Evolutionary conservation across 192 early-diverging fungal species (phyloP).

Genomic region (Backusella parvicylindrica): DNA sequence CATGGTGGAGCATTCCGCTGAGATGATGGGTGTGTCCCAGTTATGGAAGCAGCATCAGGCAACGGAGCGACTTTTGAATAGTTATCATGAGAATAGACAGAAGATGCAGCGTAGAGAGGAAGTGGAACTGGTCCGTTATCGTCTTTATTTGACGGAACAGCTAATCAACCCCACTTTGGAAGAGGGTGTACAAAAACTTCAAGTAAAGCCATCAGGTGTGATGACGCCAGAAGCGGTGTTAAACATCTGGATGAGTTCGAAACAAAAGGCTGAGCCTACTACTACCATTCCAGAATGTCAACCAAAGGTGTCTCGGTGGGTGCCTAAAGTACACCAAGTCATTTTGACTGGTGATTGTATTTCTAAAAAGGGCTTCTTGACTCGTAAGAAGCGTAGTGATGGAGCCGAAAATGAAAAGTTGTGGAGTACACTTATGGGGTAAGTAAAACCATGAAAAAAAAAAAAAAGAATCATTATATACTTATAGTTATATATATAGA

Average conservation of each 20-base stretch:
- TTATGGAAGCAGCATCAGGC: background rate
- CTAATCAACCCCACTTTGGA: background rate
- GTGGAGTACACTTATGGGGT: slow-evolving; percentile 3
- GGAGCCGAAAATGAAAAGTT: background rate
- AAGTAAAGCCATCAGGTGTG: background rate
- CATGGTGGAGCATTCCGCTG: background rate
- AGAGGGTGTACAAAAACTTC: background rate
- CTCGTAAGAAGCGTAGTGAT: background rate
- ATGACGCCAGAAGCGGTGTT: background rate
- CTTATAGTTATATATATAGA: background rate
- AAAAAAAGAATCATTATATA: background rate
- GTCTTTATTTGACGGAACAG: background rate
- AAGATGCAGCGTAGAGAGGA: background rate
- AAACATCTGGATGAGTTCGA: background rate
- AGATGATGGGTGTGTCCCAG: background rate
- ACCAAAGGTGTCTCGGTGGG: background rate
- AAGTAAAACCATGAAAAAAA: background rate
- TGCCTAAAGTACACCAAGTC: background rate
- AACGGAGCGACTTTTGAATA: background rate
- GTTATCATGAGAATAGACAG: background rate
- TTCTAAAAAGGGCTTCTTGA: slow-evolving; percentile 6
- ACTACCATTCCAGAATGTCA: background rate
- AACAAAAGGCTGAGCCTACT: background rate
- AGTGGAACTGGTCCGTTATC: background rate
- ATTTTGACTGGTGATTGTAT: background rate